Evolutionary conservation across 176 grass and related monocot genomes (phyloP), one percentile per base, ranked within the genome.

Genomic region (Ensete glaucum): DNA sequence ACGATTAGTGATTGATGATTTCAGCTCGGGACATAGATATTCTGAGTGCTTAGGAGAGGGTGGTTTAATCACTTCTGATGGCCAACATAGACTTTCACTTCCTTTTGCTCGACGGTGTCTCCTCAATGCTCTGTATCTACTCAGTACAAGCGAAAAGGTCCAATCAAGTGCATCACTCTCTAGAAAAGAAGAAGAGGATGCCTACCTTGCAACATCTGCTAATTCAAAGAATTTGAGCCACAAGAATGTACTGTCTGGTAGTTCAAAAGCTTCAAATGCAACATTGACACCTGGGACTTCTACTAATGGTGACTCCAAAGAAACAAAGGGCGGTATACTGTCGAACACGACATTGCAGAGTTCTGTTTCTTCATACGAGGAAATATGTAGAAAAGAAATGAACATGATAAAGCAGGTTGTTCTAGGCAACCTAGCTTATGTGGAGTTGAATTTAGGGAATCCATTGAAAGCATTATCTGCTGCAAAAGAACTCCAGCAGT

Each of bases 81-180:
- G 80, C 24, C 50, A 75, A 72, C 52, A 72, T 58, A 87, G 83
- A 78, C 64, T 90, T 69, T 92, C 93, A 80, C 83, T 96, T 69
- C 77, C 50, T 76, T 87, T 85, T 76, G 93, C 89, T 80, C 62
- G 87, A 68, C 84, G 87, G 70, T 96, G 85, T 80, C 80, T 96
- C 64, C 78, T 86, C 54, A 96, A 92, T 60, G 93, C 87, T 57
- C 85, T 80, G 53, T 70, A 92, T 77, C 73, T 92, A 64, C 49
- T 96, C 77, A 78, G 82, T 74, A 67, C 56, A 57, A 74, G 50
- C 64, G 87, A 86, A 67, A 73, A 76, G 57, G 73, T 80, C 66
- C 86, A 26, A 11, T 25, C 69, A 50, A 53, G 1, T 73, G 13
- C 34, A 51, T 24, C 60, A 48, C 69, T 52, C 10, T 57, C 50